Percentiles rank a stretch among this genome's conserved stretches.
phyloP scores from a whole-genome alignment of 73 alveolate species.

The Paramecium primaurelia region DNA sequence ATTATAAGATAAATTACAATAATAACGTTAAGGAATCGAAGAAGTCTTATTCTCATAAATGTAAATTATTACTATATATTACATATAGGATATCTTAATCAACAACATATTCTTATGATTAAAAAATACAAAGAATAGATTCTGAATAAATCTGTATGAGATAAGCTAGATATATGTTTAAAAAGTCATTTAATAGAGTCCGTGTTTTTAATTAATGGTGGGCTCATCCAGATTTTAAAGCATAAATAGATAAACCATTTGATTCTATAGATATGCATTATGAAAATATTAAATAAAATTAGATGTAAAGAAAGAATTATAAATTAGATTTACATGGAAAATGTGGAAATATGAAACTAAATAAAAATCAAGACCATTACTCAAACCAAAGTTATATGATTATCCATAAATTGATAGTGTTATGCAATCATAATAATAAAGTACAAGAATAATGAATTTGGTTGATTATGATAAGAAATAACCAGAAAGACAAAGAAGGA shows the following conservation, averaged over 20 bases:
- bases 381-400: constrained; percentile 12
- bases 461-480: neutral
- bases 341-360: constrained; percentile 58
- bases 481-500: neutral
- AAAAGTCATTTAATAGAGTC: constrained; percentile 17
- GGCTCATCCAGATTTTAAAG: constrained; percentile 58
- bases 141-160: constrained; percentile 16
- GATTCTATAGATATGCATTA: neutral
- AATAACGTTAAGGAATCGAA: neutral
- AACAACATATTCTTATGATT: neutral
- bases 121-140: constrained; percentile 16
- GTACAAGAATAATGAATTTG: constrained; percentile 18
- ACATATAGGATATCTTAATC: neutral
- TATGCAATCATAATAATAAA: too few relatives aligned
- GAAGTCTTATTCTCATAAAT: neutral
- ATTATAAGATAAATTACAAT: neutral
- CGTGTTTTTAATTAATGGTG: constrained; percentile 46
- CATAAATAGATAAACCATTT: constrained; percentile 17
- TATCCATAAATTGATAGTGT: neutral
- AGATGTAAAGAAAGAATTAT: neutral
- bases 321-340: constrained; percentile 44
- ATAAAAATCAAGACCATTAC: constrained; percentile 48
- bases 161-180: constrained; percentile 38
- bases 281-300: neutral
- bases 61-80: neutral